A percentile compares a stretch with the other conserved stretches of the same genome.
Evolutionary conservation across 2,329 filamentous ascomycete genomes (phyloP).

Genomic region (Stagonosporopsis chrysanthemi): DNA sequence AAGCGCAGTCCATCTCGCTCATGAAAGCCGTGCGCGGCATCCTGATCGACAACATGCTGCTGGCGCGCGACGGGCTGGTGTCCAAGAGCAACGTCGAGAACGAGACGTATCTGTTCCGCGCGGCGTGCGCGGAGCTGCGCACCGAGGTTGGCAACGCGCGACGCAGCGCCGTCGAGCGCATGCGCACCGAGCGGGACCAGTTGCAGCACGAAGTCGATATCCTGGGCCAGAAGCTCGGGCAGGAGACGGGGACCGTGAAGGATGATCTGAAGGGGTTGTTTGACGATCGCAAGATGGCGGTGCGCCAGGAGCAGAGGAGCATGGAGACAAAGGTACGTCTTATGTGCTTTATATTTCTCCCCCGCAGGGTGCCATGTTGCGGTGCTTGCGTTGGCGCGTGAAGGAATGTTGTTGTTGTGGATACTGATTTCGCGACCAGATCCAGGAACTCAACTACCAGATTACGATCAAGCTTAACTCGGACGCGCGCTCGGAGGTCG

Average conservation of each 20-base stretch:
- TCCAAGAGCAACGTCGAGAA: constrained; percentile 95
- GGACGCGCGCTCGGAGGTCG: constrained; percentile 90
- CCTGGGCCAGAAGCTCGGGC: constrained; percentile 80
- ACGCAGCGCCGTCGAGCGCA: constrained; percentile 78
- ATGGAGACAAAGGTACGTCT: constrained; percentile 75
- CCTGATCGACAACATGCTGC: constrained; percentile 78
- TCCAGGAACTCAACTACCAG: constrained; percentile 95
- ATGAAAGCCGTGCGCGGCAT: constrained; percentile 92
- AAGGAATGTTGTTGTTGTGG: no score
- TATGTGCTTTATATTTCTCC: not conserved
- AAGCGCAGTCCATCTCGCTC: constrained; percentile 77
- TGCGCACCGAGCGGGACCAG: constrained; percentile 81
- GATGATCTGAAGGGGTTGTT: constrained; percentile 96
- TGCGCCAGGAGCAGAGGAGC: constrained; percentile 83
- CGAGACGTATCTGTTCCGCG: constrained; percentile 90
- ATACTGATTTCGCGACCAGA: constrained; percentile 54
- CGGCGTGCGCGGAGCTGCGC: constrained; percentile 88
- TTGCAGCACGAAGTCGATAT: constrained; percentile 97
- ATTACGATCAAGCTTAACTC: constrained; percentile 91
- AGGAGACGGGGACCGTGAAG: constrained; percentile 81
- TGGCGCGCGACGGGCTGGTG: constrained; percentile 81
- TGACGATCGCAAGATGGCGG: constrained; percentile 92
- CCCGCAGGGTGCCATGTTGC: no score
- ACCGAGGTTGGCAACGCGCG: constrained; percentile 85
- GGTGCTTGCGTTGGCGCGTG: not conserved